Evolutionary conservation across 441 rosid species (phyloP).

Genomic region (Erodium moschatum): DNA sequence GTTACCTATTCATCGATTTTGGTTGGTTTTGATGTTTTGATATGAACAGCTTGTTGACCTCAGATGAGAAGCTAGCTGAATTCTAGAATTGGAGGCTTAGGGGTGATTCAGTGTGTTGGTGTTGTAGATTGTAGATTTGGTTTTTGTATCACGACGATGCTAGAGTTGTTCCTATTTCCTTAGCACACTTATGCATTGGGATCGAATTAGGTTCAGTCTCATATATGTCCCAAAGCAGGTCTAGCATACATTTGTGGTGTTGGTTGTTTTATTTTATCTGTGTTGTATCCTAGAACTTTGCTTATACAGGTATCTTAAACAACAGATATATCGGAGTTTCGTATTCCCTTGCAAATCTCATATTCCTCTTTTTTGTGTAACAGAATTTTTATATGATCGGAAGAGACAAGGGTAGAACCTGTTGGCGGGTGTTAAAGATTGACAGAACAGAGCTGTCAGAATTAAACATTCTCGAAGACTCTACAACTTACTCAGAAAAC

Average conservation of each 20-base stretch:
- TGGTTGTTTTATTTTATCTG: not conserved
- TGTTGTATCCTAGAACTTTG: not conserved
- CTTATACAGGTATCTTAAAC: not conserved
- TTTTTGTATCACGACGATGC: not conserved
- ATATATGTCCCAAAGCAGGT: not conserved
- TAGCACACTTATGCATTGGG: not conserved
- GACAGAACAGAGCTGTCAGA: constrained; percentile 50
- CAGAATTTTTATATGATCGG: constrained; percentile 72
- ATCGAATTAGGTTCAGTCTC: not conserved
- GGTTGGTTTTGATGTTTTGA: not conserved
- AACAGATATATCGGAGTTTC: not conserved
- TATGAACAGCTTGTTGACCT: not conserved
- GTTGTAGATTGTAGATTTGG: not conserved
- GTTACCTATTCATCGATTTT: not conserved
- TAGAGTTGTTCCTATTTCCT: not conserved
- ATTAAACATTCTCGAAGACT: constrained; percentile 43
- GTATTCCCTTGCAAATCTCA: not conserved
- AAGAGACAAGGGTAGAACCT: constrained; percentile 47
- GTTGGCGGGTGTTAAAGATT: constrained; percentile 58
- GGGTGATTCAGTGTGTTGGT: not conserved
- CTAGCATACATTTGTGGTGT: not conserved
- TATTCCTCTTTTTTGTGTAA: constrained; percentile 9
- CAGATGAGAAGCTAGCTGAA: not conserved
- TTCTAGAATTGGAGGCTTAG: not conserved
- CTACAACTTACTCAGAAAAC: constrained; percentile 42